phyloP scores from a whole-genome alignment of 306 rosid species.

The Cajanus cajan region DNA sequence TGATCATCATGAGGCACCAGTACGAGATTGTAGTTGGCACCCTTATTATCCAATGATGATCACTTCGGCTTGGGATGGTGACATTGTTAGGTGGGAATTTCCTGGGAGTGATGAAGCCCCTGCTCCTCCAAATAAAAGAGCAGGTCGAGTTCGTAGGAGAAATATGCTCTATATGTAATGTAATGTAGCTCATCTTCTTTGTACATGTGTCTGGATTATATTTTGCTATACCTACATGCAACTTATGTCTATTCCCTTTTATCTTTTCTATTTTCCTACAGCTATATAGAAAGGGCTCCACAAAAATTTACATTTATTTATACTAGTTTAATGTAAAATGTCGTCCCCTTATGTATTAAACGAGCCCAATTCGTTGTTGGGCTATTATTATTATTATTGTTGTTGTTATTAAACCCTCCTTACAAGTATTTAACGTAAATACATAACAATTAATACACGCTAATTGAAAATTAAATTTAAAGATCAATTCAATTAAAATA shows the following conservation, averaged over 20 bases:
- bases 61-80: constrained; percentile 59
- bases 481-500: too few relatives aligned
- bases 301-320: neutral
- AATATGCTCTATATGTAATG: neutral
- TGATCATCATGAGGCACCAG: constrained; percentile 48
- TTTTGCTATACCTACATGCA: neutral
- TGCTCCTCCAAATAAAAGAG: constrained; percentile 22
- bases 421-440: too few relatives aligned
- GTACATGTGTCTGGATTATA: neutral
- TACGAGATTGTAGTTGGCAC: constrained; percentile 64
- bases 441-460: too few relatives aligned
- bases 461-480: too few relatives aligned
- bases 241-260: neutral
- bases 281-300: neutral
- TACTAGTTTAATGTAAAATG: neutral
- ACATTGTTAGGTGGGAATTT: constrained; percentile 57
- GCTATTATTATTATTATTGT: neutral
- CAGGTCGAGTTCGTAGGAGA: constrained; percentile 31
- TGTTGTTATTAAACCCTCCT: too few relatives aligned
- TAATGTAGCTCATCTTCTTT: constrained; percentile 11
- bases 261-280: neutral
- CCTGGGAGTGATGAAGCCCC: constrained; percentile 38
- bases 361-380: neutral
- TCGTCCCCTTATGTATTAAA: neutral
- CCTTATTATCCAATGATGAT: constrained; percentile 49